Conservation (phyloP, 2,329 filamentous ascomycete species). For the Diaporthe sp. region DNA sequence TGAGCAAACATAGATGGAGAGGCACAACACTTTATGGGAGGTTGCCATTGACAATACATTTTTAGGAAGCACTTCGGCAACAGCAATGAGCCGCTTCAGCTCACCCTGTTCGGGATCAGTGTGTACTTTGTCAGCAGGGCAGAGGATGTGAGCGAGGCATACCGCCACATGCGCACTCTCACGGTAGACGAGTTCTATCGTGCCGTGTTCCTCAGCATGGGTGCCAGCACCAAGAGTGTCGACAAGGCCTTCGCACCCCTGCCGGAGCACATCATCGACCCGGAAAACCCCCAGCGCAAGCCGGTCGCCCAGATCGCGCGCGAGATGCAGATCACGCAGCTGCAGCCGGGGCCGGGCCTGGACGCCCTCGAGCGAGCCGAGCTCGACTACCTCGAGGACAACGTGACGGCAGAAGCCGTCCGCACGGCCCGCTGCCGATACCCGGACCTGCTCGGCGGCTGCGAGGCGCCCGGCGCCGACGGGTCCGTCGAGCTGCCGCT, state of each 20-base stretch:
- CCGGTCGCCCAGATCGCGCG: not conserved
- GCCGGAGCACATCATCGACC: not conserved
- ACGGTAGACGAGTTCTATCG: not conserved
- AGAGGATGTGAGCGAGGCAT: conserved; percentile 43
- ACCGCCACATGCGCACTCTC: conserved; percentile 28
- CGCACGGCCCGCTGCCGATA: not conserved
- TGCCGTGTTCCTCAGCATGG: not conserved
- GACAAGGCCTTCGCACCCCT: not conserved
- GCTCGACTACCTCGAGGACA: not conserved
- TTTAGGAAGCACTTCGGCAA: not conserved
- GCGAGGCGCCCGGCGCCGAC: no score
- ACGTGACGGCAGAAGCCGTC: not conserved
- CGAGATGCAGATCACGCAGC: not conserved
- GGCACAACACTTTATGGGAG: no score
- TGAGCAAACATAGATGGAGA: not conserved
- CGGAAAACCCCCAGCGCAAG: not conserved
- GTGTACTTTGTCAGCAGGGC: conserved; percentile 46
- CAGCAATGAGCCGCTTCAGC: conserved; percentile 44
- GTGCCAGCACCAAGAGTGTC: not conserved
- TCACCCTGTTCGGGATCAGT: conserved; percentile 43
- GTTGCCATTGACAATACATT: no score
- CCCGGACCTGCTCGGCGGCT: not conserved
- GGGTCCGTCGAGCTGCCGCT: not conserved
- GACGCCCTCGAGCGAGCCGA: not conserved
- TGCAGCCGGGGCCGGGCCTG: not conserved